Conservation (phyloP, 2,329 filamentous ascomycete genomes). For the Zopfia rhizophila region DNA sequence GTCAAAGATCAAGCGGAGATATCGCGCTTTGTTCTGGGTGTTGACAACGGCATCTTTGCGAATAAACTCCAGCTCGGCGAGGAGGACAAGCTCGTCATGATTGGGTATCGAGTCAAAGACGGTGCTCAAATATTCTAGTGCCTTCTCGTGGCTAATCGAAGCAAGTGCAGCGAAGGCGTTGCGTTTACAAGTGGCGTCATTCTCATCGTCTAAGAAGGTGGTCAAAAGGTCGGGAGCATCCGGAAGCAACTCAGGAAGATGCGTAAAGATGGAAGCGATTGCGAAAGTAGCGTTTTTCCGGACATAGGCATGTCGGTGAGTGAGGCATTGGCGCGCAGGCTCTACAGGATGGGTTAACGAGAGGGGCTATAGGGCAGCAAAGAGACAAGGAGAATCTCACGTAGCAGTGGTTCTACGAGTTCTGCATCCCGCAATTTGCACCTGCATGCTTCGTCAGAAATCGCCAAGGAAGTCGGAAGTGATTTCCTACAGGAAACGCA, state of each 20-base stretch:
- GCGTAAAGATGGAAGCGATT: constrained; percentile 88
- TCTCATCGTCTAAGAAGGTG: constrained; percentile 89
- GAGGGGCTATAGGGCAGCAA: not conserved
- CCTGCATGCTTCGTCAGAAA: constrained; percentile 34
- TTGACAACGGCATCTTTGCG: constrained; percentile 97
- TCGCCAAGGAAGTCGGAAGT: not conserved
- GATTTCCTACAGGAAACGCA: constrained; percentile 77
- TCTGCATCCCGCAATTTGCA: constrained; percentile 96
- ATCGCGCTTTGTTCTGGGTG: constrained; percentile 92
- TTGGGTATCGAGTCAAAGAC: constrained; percentile 95
- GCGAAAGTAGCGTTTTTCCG: constrained; percentile 98
- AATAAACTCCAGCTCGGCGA: constrained; percentile 97
- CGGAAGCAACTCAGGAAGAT: constrained; percentile 91
- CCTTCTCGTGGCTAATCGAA: constrained; percentile 92
- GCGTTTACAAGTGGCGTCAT: constrained; percentile 94
- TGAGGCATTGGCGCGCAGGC: constrained; percentile 89
- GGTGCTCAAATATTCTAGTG: constrained; percentile 84
- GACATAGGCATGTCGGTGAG: constrained; percentile 96
- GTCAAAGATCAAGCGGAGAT: constrained; percentile 95
- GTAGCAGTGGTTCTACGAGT: constrained; percentile 93
- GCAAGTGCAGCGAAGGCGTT: constrained; percentile 95
- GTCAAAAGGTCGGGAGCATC: constrained; percentile 94
- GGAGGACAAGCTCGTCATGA: constrained; percentile 90
- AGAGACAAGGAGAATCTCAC: constrained; percentile 24
- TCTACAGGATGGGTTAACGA: constrained; percentile 51